Evolutionary conservation across 1,284 basidiomycete genomes (phyloP), one percentile per base, ranked within the genome.

Genomic region (Ceratobasidium sp.): DNA sequence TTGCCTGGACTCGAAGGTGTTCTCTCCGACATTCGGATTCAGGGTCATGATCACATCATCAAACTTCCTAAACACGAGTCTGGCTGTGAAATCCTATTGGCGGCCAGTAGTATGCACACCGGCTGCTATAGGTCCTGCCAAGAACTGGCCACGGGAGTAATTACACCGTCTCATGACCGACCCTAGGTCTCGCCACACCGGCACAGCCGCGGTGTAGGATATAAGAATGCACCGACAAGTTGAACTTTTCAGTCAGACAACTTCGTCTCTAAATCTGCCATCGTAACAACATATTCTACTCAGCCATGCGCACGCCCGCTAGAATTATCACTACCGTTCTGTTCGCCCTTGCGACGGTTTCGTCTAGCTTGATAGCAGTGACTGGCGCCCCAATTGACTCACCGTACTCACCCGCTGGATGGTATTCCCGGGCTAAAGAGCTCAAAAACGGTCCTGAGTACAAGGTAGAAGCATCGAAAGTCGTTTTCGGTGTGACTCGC

Each of bases 361-460:
- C 60, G 10, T 63, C 60, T n/a, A n/a, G n/a, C n/a, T n/a, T n/a
- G n/a, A n/a, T n/a, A n/a, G n/a, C n/a, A n/a, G n/a, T n/a, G n/a
- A n/a, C n/a, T 42, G 60, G 37, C 23, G 37, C 60, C 4, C 60
- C 60, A 23, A 37, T 17, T 20, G 15, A 17, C 15, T 1, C 13
- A 7, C 7, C 60, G 2, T 39, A 20, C n/a, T 23, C 39, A 7
- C 60, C 61, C 26, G 23, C 20, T 4, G 61, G 71, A 1, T 75
- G 71, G 71, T 42, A 75, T 23, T 54, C 47, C 2, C 60, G 71
- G 3, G n/a, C 71, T 3, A 65, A 45, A 23, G 11, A 47, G 1
- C 61, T 64, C 23, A 56, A 45, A 1, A 39, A 61, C 23, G 71
- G 71, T 31, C 15, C 71, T 10, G n/a, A 28, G 1, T 75, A 75